These are phyloP conservation scores for Colletotrichum incanum DNA, from an alignment of 2,329 filamentous ascomycete genomes.

Conservation along the genomic window DNA sequence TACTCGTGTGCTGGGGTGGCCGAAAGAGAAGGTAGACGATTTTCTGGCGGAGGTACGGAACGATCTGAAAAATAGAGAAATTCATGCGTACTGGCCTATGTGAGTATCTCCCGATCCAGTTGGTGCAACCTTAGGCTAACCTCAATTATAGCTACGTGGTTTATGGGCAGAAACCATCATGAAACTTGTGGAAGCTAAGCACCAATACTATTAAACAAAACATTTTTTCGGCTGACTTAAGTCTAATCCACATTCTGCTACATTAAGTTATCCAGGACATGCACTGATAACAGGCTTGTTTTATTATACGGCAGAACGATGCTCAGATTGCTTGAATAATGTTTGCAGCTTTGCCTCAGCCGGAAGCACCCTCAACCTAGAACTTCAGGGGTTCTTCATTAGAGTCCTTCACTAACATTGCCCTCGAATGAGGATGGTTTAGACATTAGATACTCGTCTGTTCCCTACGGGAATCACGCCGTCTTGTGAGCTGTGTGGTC, in stretches of 20 bases:
- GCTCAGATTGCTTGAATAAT: too few species aligned
- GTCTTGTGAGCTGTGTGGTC: neutral
- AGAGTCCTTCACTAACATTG: too few species aligned
- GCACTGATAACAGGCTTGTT: neutral
- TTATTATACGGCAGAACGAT: neutral
- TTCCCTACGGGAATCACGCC: neutral
- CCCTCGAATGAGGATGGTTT: neutral
- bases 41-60: conserved; percentile 47
- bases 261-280: neutral
- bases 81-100: conserved; percentile 47
- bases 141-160: conserved; percentile 21
- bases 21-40: conserved; percentile 45
- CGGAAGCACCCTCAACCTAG: too few species aligned
- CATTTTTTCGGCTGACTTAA: neutral
- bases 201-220: neutral
- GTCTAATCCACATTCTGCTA: neutral
- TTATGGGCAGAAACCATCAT: conserved; percentile 36
- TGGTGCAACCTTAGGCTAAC: neutral
- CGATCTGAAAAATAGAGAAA: conserved; percentile 46
- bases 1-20: conserved; percentile 49
- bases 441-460: neutral
- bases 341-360: too few species aligned
- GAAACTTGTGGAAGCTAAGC: neutral
- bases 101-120: neutral
- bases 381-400: too few species aligned